Evolutionary conservation across 345 rosid species (phyloP).

Genomic region (Lepidium aucheri): DNA sequence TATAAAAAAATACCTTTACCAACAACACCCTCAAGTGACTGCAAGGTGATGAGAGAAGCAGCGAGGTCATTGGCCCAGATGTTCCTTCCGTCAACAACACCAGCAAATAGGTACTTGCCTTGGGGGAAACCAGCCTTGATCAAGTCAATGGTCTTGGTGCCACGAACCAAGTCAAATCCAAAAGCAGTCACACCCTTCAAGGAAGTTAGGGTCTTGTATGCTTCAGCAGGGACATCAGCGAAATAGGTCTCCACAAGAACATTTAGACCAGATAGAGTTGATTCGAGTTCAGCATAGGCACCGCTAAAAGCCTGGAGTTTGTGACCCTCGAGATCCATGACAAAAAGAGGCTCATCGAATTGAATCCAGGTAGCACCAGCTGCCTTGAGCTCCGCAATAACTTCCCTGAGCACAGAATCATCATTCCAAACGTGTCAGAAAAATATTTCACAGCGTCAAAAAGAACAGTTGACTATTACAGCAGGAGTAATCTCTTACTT

Average conservation of each 20-base stretch:
- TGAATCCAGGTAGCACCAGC: slow-evolving; percentile 98
- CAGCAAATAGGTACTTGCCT: slow-evolving; percentile 90
- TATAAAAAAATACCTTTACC: slow-evolving; percentile 59
- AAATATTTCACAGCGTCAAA: neutral
- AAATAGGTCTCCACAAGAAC: slow-evolving; percentile 91
- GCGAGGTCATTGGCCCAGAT: slow-evolving; percentile 98
- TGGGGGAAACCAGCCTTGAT: slow-evolving; percentile 70
- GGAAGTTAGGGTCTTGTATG: slow-evolving; percentile 68
- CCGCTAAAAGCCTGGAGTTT: slow-evolving; percentile 71
- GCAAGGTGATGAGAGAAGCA: slow-evolving; percentile 55
- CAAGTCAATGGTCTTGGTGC: slow-evolving; percentile 71
- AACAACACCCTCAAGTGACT: slow-evolving; percentile 58
- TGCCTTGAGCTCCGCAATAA: slow-evolving; percentile 76
- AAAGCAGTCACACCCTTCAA: slow-evolving; percentile 80
- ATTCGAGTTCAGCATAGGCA: slow-evolving; percentile 74
- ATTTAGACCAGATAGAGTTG: slow-evolving; percentile 71
- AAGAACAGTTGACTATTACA: neutral
- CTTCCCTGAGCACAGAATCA: slow-evolving; percentile 54
- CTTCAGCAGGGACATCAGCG: slow-evolving; percentile 81
- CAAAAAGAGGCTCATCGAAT: slow-evolving; percentile 87
- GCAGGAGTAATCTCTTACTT: slow-evolving; percentile 40
- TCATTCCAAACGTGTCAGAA: slow-evolving; percentile 14
- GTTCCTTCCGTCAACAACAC: slow-evolving; percentile 96
- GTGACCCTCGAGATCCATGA: slow-evolving; percentile 82
- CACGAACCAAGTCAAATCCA: slow-evolving; percentile 91